Base-by-base conservation (phyloP, 108 stramenopile species). In the Cyclostephanos tholiformis region DNA sequence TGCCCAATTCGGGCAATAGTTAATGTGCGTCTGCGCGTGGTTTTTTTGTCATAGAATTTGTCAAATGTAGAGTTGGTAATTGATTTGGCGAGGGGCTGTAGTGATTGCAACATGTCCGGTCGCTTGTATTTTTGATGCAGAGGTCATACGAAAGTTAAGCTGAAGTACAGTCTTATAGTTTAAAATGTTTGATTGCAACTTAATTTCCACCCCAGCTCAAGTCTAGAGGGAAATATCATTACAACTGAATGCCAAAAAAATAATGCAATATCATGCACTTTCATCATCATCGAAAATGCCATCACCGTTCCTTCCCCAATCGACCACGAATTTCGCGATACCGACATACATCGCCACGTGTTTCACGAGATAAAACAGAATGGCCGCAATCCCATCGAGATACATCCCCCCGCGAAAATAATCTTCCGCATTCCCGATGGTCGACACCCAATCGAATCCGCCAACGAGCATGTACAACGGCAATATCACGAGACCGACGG, bases 401-500 rank as follows among this genome's bases (percentile, higher is more conserved):
- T 79, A 67, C 49, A 49, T 29, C 30, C 74, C 76, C 25, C 65
- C 69, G 38, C 86, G 71, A 57, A 85, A 49, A 12, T 84, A 57
- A 53, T 25, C 59, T 8, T 71, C 81, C 51, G 86, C 61, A 7
- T 88, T 82, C 16, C 74, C 69, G n/a, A 90, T 55, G 36, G 88
- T 86, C 14, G 84, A 82, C 9, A 93, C 74, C 90, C 92, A 93
- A 80, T 93, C 92, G 30, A 93, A 77, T n/a, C 85, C 92, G n/a
- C 90, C 90, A 23, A 93, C 52, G 13, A 77, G 22, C 13, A 93
- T 36, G 49, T 91, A 93, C 56, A 87, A 67, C 11, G 85, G 79
- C 26, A 89, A 38, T 6, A 89, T 67, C 26, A 86, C 75, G 0
- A 84, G 23, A 29, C 80, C 84, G 7, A 86, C 71, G 8, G 81